These are phyloP conservation scores for Diaporthe capsici DNA, from an alignment of 2,329 filamentous ascomycete species.

Conservation along the genomic window DNA sequence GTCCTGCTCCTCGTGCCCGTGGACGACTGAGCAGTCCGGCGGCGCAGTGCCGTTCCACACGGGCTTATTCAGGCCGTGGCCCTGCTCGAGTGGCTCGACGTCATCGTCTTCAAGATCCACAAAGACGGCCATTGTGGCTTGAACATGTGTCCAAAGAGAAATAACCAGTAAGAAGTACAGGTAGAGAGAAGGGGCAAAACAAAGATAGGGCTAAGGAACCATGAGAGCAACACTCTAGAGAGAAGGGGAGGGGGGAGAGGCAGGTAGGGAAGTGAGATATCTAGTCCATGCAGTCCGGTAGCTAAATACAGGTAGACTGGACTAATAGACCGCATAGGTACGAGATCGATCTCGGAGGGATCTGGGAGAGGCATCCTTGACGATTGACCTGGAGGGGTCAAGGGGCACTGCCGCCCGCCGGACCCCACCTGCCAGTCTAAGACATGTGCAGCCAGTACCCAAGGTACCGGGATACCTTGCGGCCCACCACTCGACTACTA, in stretches of 20 bases:
- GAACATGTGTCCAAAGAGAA: background rate
- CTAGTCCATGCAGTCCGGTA: conserved; percentile 18
- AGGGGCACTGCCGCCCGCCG: conserved; percentile 27
- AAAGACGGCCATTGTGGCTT: conserved; percentile 51
- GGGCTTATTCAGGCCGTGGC: conserved; percentile 44
- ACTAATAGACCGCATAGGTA: background rate
- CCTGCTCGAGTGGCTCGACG: conserved; percentile 46
- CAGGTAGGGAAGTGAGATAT: conserved; percentile 5
- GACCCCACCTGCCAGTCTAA: conserved; percentile 21
- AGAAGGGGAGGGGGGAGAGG: background rate
- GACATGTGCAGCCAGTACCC: background rate
- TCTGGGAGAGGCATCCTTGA: conserved; percentile 25
- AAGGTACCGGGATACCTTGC: conserved; percentile 4
- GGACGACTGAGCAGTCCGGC: conserved; percentile 32
- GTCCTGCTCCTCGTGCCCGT: background rate
- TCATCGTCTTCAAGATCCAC: conserved; percentile 52
- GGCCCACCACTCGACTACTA: background rate
- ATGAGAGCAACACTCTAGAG: conserved; percentile 6
- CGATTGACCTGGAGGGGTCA: conserved; percentile 6
- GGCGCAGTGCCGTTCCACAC: conserved; percentile 46
- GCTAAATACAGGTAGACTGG: conserved; percentile 14
- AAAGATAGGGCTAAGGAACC: background rate
- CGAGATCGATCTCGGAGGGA: conserved; percentile 24
- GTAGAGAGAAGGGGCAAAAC: background rate
- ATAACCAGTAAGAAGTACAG: background rate